Evolutionary conservation across 805 yeast genomes (phyloP).

Genomic region (Schizosaccharomyces japonicus): DNA sequence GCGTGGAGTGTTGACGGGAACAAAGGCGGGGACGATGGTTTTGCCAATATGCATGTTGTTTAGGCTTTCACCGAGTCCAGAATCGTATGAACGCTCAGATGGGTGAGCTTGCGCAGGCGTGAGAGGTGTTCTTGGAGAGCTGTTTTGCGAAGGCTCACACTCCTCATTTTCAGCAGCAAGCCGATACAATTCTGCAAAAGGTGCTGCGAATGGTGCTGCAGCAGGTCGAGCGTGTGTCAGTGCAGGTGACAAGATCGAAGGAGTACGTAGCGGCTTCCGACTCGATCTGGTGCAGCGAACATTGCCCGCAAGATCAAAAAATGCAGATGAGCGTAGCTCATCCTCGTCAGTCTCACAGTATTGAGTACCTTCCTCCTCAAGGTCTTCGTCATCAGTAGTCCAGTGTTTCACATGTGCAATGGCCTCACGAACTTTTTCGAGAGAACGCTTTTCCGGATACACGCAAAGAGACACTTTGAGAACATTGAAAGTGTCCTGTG

Average conservation of each 20-base stretch:
- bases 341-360: constrained; percentile 3
- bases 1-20: neutral
- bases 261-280: constrained; percentile 16
- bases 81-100: neutral
- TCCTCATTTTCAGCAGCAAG: neutral
- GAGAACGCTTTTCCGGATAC: constrained; percentile 66
- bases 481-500: constrained; percentile 66
- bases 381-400: constrained; percentile 60
- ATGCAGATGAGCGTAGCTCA: constrained; percentile 6
- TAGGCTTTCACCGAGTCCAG: constrained; percentile 2
- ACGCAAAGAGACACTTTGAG: constrained; percentile 54
- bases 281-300: constrained; percentile 13
- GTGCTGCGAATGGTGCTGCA: neutral
- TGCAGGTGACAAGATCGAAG: constrained; percentile 11
- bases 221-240: neutral
- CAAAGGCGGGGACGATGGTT: neutral
- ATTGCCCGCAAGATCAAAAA: neutral
- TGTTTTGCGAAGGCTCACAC: neutral
- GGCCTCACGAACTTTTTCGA: constrained; percentile 35
- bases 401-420: constrained; percentile 36
- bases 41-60: constrained; percentile 1
- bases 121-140: neutral
- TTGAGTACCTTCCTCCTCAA: constrained; percentile 21
- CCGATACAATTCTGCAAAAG: too few species aligned
- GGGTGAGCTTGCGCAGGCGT: neutral